These are phyloP conservation scores for Trichoderma polysporum DNA, from an alignment of 2,329 filamentous ascomycete species.

Conservation along the genomic window DNA sequence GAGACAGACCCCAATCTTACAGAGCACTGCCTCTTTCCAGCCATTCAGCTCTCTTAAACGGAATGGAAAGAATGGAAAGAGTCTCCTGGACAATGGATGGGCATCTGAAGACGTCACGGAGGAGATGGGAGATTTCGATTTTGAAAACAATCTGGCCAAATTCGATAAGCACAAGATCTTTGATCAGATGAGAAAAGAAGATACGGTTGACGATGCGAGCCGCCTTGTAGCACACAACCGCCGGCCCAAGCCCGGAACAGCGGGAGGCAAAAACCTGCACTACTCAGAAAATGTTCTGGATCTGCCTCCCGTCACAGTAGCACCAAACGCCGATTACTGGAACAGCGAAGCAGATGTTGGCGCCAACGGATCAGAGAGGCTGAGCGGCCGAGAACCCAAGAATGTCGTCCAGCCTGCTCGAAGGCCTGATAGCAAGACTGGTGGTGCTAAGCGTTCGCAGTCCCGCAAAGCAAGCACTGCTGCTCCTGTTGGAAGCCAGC, in stretches of 20 bases:
- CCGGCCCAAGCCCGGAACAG: constrained; percentile 64
- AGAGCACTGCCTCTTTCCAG: constrained; percentile 62
- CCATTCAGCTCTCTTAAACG: constrained; percentile 62
- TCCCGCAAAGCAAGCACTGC: constrained; percentile 56
- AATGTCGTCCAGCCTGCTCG: constrained; percentile 50
- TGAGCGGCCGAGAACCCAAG: constrained; percentile 51
- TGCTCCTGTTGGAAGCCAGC: constrained; percentile 38
- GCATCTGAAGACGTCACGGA: constrained; percentile 95
- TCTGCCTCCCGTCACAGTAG: constrained; percentile 41
- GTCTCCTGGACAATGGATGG: constrained; percentile 72
- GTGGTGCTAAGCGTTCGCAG: constrained; percentile 50
- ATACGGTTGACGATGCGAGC: constrained; percentile 83
- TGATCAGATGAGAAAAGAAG: constrained; percentile 85
- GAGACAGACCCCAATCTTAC: constrained; percentile 59
- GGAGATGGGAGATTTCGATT: constrained; percentile 93
- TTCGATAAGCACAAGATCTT: constrained; percentile 94
- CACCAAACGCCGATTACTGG: constrained; percentile 57
- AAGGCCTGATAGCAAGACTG: constrained; percentile 54
- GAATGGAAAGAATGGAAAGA: constrained; percentile 47
- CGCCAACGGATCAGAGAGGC: constrained; percentile 45
- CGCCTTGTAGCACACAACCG: constrained; percentile 91
- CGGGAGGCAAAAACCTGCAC: constrained; percentile 85
- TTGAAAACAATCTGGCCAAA: constrained; percentile 82
- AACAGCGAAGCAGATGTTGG: constrained; percentile 73
- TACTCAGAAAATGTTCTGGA: constrained; percentile 90